Percentiles rank a stretch among this genome's conserved stretches.
phyloP scores from a whole-genome alignment of 192 early-diverging fungal species.

The Spinellus fusiger region DNA sequence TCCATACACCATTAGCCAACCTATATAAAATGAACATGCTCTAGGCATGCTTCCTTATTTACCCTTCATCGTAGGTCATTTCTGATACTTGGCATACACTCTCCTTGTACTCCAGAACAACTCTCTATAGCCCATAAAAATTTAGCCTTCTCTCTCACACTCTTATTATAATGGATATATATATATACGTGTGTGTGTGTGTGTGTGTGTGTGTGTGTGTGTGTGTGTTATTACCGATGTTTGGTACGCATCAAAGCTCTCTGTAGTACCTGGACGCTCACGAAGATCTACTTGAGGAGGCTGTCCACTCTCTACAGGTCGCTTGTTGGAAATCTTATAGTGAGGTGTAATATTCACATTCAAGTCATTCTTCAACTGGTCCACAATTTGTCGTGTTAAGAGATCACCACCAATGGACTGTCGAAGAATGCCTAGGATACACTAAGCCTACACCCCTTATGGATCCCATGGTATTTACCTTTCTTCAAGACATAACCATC shows the following conservation, averaged over 20 bases:
- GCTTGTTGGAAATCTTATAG: slow-evolving; percentile 76
- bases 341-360: slow-evolving; percentile 70
- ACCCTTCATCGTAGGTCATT: slow-evolving; percentile 62
- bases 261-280: slow-evolving; percentile 51
- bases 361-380: slow-evolving; percentile 51
- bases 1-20: neutral
- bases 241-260: slow-evolving; percentile 69
- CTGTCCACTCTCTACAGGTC: slow-evolving; percentile 62
- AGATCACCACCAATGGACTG: slow-evolving; percentile 79
- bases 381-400: slow-evolving; percentile 69
- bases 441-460: neutral
- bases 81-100: slow-evolving; percentile 83
- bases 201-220: neutral
- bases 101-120: slow-evolving; percentile 92
- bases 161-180: neutral
- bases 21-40: neutral
- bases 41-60: slow-evolving; percentile 20
- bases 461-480: slow-evolving; percentile 30
- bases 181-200: no score
- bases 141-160: neutral
- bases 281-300: slow-evolving; percentile 49
- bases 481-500: slow-evolving; percentile 96
- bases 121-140: slow-evolving; percentile 43
- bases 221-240: slow-evolving; percentile 44
- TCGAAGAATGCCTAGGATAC: slow-evolving; percentile 43